Evolutionary conservation across 2,329 filamentous ascomycete species (phyloP), one percentile per base, ranked within the genome.

Genomic region (Aspergillus cejpii): DNA sequence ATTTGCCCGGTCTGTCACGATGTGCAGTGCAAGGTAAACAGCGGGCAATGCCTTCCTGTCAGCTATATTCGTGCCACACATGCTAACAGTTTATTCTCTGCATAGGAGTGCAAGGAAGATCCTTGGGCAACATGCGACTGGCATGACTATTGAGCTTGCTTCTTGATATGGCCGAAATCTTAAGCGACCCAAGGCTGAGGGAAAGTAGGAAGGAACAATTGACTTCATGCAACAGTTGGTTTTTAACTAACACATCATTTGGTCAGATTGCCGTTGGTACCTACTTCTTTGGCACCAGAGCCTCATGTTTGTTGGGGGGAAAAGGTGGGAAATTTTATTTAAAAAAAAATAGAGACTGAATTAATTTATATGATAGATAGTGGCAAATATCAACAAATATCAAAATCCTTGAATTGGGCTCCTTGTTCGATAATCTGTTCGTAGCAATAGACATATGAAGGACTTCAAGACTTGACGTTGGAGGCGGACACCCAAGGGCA

Each of bases 1-100:
- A 48, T 55, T 12, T 69, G 66, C 45, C 61, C 63, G 3, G 53
- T 55, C 20, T 69, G 66, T 44, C 48, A 48, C 15, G 62, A 67
- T 47, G 53, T 65, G 17, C 58, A 62, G 39, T 68, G 65, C 50
- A 60, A 55, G 47, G 60, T 63, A 55, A 38, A 15, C 15, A 34
- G 11, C 17, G 10, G 2, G 14, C 17, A 3, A 15, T 20, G 14
- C 17, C 4, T 12, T 15, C 14, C 10, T 34, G 15, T 12, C 31
- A 11, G 17, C 6, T 19, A 17, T 17, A 20, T 24, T 8, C 17
- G 23, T n/a, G 7, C 10, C 15, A 33, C 36, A n/a, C 8, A 24
- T 26, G 17, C 8, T 33, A 19, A 33, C 27, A 21, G 17, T 19
- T 38, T 12, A 42, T 42, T 28, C 24, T 24, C n/a, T 28, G 17